Conservation (phyloP, 2,329 filamentous ascomycete species). For the Magnaporthiopsis poae region DNA sequence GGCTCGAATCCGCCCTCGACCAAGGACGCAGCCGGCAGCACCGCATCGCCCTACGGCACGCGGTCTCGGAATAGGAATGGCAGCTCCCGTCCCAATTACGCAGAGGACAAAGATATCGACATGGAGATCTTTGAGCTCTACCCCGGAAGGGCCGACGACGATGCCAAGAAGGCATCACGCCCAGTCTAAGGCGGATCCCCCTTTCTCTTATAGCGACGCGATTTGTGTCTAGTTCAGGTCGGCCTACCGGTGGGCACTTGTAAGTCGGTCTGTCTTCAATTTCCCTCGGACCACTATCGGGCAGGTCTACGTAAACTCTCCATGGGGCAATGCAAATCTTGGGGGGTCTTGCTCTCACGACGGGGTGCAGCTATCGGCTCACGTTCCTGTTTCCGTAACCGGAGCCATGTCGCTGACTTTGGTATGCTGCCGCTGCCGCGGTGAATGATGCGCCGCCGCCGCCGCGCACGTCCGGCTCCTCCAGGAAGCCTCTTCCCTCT, state of each 20-base stretch:
- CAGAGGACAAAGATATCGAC: slow-evolving; percentile 84
- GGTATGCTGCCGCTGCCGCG: slow-evolving; percentile 14
- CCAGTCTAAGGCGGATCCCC: too few relatives aligned
- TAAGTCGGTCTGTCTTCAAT: too few relatives aligned
- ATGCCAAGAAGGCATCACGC: slow-evolving; percentile 47
- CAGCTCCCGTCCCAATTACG: slow-evolving; percentile 79
- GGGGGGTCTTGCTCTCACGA: too few relatives aligned
- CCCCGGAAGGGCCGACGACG: slow-evolving; percentile 44
- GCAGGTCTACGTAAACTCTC: too few relatives aligned
- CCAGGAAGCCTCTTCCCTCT: slow-evolving; percentile 20
- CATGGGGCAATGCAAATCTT: too few relatives aligned
- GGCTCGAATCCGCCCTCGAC: slow-evolving; percentile 31
- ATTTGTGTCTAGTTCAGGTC: too few relatives aligned
- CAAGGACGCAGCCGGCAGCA: slow-evolving; percentile 42
- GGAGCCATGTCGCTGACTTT: too few relatives aligned
- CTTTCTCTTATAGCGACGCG: too few relatives aligned
- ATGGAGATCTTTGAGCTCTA: slow-evolving; percentile 70
- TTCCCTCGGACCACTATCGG: too few relatives aligned
- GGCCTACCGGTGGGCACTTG: too few relatives aligned
- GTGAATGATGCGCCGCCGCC: slow-evolving; percentile 13
- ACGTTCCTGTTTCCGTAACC: too few relatives aligned
- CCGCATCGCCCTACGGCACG: slow-evolving; percentile 73
- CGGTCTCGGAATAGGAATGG: slow-evolving; percentile 82
- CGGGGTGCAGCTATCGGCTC: too few relatives aligned
- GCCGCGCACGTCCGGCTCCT: slow-evolving; percentile 16